These are phyloP conservation scores for Populus trichocarpa DNA, from an alignment of 441 rosid genomes.

Conservation along the genomic window DNA sequence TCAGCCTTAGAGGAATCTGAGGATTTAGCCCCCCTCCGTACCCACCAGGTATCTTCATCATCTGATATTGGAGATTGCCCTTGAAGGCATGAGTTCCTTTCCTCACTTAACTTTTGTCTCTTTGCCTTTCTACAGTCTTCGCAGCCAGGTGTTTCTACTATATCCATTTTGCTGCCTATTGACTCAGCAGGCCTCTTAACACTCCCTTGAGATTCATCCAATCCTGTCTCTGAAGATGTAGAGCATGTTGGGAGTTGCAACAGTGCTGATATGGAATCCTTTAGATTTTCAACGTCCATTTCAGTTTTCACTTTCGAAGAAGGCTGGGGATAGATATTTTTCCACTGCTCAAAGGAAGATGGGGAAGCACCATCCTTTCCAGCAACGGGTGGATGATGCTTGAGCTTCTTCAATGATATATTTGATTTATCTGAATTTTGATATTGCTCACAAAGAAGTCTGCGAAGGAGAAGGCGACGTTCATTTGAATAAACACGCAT, in stretches of 20 bases:
- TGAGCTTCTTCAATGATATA: conserved; percentile 44
- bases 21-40: conserved; percentile 64
- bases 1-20: conserved; percentile 66
- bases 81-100: conserved; percentile 60
- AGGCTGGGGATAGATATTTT: conserved; percentile 31
- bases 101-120: conserved; percentile 73
- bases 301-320: conserved; percentile 44
- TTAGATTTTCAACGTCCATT: conserved; percentile 55
- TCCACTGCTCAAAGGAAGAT: conserved; percentile 49
- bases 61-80: conserved; percentile 75
- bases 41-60: conserved; percentile 98
- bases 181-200: conserved; percentile 63
- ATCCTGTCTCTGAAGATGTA: conserved; percentile 41
- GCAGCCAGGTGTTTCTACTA: conserved; percentile 70
- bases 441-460: conserved; percentile 35
- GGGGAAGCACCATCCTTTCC: conserved; percentile 36
- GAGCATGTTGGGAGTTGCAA: conserved; percentile 68
- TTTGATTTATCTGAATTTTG: conserved; percentile 29
- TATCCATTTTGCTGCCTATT: conserved; percentile 52
- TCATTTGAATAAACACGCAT: conserved; percentile 78
- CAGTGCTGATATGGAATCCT: conserved; percentile 65
- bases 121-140: conserved; percentile 91
- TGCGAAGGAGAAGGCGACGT: conserved; percentile 70
- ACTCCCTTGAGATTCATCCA: conserved; percentile 73
- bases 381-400: conserved; percentile 26